Evolutionary conservation across 2,329 filamentous ascomycete genomes (phyloP), one percentile per base, ranked within the genome.

Genomic region (Diaporthe velutina): DNA sequence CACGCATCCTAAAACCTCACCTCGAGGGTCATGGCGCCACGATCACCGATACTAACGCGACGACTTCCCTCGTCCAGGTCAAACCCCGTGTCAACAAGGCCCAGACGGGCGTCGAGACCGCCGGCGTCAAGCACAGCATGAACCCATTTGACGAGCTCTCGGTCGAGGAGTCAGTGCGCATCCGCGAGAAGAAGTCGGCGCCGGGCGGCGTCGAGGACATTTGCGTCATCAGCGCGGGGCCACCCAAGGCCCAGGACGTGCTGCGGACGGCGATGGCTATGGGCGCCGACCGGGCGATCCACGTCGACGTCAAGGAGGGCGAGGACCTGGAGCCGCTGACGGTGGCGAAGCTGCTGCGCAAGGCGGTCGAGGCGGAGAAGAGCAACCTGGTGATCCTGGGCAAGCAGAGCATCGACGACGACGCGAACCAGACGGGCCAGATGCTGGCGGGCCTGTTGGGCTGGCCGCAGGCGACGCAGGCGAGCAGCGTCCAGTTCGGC

Each of bases 71-170:
- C 72, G 72, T 78, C 38, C 79, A 93, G 91, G 90, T 93, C 87
- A 93, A 92, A 81, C 91, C 91, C 74, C 90, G 91, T 79, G 90
- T 93, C 83, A 93, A 93, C 87, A 93, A 92, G 84, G 86, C 91
- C 80, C 89, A 91, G 85, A 98, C 96, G 76, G 96, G 92, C 82
- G 93, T 99, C 85, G 96, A 98, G 86, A 98, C 94, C 73, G 90
- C 93, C 78, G 94, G 94, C 79, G 95, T 98, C 82, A 98, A 98
- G 87, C 96, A 98, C 90, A 96, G 93, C 83, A 96, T 99, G 91
- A 99, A 98, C 89, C 97, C 97, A 28, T 99, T 99, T 86, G 97
- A 99, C 88, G 97, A 99, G 85, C 94, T 99, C 81, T 97, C 95
- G 57, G 92, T 99, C 84, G 97, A 99, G 87, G 97, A 98, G 88